These are phyloP conservation scores for Colletotrichum horii DNA, from an alignment of 2,329 filamentous ascomycete genomes.

Conservation along the genomic window DNA sequence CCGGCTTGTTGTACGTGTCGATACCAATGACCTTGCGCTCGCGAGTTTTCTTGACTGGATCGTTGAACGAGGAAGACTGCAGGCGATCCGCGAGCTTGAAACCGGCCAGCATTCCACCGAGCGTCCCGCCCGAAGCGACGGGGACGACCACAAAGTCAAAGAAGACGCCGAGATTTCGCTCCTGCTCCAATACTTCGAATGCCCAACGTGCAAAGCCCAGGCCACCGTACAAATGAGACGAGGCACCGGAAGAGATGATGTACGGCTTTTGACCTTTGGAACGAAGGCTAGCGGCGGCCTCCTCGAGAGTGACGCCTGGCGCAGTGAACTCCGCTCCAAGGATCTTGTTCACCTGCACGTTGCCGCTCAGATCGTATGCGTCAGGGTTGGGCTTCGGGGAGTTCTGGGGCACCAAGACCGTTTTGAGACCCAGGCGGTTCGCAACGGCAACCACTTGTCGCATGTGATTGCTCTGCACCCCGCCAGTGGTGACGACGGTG, in stretches of 20 bases:
- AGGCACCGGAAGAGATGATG: neutral
- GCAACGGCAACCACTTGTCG: neutral
- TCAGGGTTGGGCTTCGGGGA: neutral
- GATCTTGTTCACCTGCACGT: neutral
- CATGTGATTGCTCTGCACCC: neutral
- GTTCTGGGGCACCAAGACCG: neutral
- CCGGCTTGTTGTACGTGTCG: neutral
- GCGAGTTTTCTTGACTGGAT: neutral
- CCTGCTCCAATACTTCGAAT: neutral
- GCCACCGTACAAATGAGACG: neutral
- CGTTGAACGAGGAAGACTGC: neutral
- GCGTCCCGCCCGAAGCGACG: neutral
- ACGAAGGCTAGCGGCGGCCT: neutral
- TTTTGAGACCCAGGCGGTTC: neutral
- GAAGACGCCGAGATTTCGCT: neutral
- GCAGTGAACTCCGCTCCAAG: neutral
- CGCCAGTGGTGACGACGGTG: neutral
- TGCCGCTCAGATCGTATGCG: neutral
- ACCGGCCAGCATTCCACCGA: neutral
- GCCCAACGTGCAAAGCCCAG: neutral
- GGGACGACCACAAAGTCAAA: neutral
- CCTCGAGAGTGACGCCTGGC: neutral
- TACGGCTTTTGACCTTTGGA: neutral
- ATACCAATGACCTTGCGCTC: neutral
- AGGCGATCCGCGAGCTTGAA: neutral